Evolutionary conservation across 2,329 filamentous ascomycete species (phyloP).

Genomic region (Nothopassalora personata): DNA sequence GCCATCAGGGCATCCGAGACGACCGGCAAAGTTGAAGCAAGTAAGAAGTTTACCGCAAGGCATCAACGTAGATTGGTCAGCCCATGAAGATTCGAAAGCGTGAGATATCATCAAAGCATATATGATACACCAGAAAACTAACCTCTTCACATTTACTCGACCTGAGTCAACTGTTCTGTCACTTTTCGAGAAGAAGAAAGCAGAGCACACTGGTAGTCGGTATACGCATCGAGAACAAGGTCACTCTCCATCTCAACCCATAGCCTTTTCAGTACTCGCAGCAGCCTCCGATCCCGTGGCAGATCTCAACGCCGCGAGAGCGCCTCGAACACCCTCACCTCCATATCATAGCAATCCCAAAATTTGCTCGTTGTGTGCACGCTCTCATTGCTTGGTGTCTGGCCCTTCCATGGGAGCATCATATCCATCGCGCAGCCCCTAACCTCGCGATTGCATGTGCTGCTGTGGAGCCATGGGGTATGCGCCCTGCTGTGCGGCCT

Average conservation of each 20-base stretch:
- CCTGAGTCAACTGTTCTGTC: neutral
- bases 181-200: neutral
- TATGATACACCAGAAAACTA: neutral
- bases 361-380: neutral
- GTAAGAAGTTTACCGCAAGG: neutral
- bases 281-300: neutral
- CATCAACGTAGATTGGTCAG: neutral
- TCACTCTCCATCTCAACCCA: neutral
- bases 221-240: neutral
- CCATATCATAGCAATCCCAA: neutral
- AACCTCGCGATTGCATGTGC: constrained; percentile 29
- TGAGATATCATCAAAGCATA: neutral
- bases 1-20: neutral
- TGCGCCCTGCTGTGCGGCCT: constrained; percentile 31
- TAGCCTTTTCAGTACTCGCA: neutral
- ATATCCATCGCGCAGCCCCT: constrained; percentile 12
- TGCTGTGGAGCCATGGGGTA: constrained; percentile 36
- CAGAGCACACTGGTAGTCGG: neutral
- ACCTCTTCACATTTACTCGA: neutral
- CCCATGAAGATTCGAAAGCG: neutral
- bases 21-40: neutral
- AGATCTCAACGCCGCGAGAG: neutral
- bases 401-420: neutral
- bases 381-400: neutral
- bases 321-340: neutral